Evolutionary conservation across 208 protist genomes (phyloP).

Genomic region (Blastocrithidia nonstop): DNA sequence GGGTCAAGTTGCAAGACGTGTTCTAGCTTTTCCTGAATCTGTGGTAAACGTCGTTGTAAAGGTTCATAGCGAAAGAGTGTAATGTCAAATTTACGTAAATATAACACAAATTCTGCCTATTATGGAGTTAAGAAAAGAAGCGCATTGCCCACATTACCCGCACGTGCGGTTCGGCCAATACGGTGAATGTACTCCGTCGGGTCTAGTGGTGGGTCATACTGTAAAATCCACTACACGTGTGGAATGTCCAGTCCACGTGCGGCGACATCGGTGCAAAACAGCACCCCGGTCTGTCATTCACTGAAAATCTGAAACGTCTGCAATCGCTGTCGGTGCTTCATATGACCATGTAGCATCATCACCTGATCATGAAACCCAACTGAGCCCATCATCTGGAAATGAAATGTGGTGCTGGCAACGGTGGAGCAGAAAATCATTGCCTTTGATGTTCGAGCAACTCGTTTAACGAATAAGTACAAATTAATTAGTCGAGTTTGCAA

Average conservation of each 20-base stretch:
- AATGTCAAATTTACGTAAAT: slow-evolving; percentile 75
- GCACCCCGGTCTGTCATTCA: slow-evolving; percentile 66
- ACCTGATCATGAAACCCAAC: slow-evolving; percentile 95
- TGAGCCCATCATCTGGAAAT: slow-evolving; percentile 97
- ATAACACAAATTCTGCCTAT: slow-evolving; percentile 80
- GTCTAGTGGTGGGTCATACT: slow-evolving; percentile 95
- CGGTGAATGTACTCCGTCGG: slow-evolving; percentile 94
- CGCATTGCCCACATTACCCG: slow-evolving; percentile 83
- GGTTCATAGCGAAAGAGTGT: slow-evolving; percentile 62
- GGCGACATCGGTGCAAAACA: slow-evolving; percentile 93
- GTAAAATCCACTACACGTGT: slow-evolving; percentile 93
- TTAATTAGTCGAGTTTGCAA: slow-evolving; percentile 44
- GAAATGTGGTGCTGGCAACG: slow-evolving; percentile 94
- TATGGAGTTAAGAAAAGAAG: slow-evolving; percentile 88
- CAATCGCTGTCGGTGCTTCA: slow-evolving; percentile 90
- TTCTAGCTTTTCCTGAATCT: slow-evolving; percentile 74
- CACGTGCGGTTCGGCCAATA: slow-evolving; percentile 91
- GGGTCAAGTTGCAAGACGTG: slow-evolving; percentile 78
- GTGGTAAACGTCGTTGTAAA: slow-evolving; percentile 39
- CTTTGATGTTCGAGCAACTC: slow-evolving; percentile 89
- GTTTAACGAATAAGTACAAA: slow-evolving; percentile 96
- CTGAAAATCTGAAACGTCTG: slow-evolving; percentile 83
- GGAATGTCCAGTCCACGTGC: slow-evolving; percentile 93
- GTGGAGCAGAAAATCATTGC: slow-evolving; percentile 97
- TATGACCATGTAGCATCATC: slow-evolving; percentile 92